Evolutionary conservation across 805 yeast genomes (phyloP), one percentile per base, ranked within the genome.

Genomic region (Cyberlindnera nakhonratchasimensis): DNA sequence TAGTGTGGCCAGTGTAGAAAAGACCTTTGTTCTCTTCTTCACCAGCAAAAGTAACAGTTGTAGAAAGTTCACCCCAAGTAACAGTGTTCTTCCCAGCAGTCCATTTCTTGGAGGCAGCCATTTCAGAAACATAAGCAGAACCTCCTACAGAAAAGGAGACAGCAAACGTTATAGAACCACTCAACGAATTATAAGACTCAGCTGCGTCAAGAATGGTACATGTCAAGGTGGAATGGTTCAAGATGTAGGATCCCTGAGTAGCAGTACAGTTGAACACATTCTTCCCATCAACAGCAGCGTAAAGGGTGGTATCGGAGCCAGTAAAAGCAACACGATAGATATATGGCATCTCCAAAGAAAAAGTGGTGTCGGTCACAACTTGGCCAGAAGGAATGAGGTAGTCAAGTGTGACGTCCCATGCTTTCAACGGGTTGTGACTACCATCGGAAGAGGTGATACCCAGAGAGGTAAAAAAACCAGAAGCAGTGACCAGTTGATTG

Each of bases 61-160:
- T 48, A 4, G 63, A 44, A 17, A 63, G 37, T 10, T 38, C 47
- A 34, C 52, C 54, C 45, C 64, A 58, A 13, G 55, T 48, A 14
- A 66, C 43, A 1, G 48, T 42, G 40, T 56, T 60, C 8, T 47
- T 39, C 25, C 71, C 71, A 24, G 54, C 48, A 16, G 37, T 30
- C 38, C 59, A 62, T 20, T 40, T 37, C 3, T 53, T 47, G 13
- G 71, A 64, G 34, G 60, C 63, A n/a, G 45, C 52, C 31, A 66
- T 35, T 37, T 65, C 70, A 34, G 47, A 55, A 17, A 54, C 36
- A 39, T 57, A 45, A 4, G 54, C 35, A 20, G 64, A 57, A 25
- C 64, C 70, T 49, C 71, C 72, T 43, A 47, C 59, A 39, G 57
- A 58, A 35, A 66, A 65, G 35, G 55, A 54, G 3, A 64, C 50